Base-by-base conservation (phyloP, 805 yeast genomes). In the Wickerhamiella nectarea region DNA sequence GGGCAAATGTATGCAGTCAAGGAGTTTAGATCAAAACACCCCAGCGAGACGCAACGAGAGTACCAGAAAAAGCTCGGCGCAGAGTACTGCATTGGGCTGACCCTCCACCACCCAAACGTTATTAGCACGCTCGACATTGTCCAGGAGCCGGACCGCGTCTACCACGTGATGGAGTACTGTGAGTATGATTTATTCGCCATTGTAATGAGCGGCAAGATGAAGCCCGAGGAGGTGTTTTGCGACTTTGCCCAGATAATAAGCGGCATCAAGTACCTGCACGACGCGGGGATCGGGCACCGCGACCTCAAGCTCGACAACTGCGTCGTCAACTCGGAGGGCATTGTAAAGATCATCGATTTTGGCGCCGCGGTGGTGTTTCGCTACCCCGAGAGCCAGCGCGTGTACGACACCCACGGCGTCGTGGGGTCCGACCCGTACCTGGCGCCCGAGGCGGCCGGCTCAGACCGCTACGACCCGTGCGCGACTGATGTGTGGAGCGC, bases 401-500 rank as follows among this genome's bases (percentile, higher is more conserved):
- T 80, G 48, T 75, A 81, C 44, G 86, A 81, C 56, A 76, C 93
- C 2, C 77, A 77, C 40, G 94, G 94, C 4, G 79, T 83, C 44
- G 93, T 83, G 36, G 94, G 94, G 1, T 78, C 87, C 11, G 94
- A 84, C 63, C 87, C 96, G 24, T 80, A 81, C 60, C 65, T 86
- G 59, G 93, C 95, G 1, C 96, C 96, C 0, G 96, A 86, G 60
- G 94, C 83, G 6, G 74, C 87, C 49, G 81, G 84, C 8, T 80
- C 82, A 58, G 68, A 75, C 52, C 78, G 79, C 49, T 86, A 86
- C 56, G 93, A 83, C 58, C 95, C 95, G 12, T 71, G 94, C 50
- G 94, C 95, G 0, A 94, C 86, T 6, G 96, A 86, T 64, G 75
- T 86, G 37, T 86, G 96, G 96, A 82, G 94, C 6, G 76, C 77